Base-by-base conservation (phyloP, 2,329 filamentous ascomycete species). In the Neofusicoccum umdonicola region DNA sequence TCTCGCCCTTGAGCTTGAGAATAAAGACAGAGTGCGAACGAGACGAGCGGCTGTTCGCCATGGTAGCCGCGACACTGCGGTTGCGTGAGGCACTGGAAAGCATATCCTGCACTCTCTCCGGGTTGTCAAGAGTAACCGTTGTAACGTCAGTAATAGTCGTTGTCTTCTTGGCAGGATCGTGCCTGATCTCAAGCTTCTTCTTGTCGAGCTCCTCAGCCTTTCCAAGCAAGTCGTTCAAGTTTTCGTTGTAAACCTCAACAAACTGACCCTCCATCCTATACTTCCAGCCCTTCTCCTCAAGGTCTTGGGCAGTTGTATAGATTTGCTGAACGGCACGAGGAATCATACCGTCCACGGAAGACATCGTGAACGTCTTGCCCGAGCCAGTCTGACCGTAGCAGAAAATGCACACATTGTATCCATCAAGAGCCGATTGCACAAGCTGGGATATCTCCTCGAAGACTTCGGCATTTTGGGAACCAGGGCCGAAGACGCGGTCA, bases 321-420 rank as follows among this genome's bases (percentile, higher is more conserved):
- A 99, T 97, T 82, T 98, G 94, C 69, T 91, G 87, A 7, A 96
- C 95, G 3, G 95, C 93, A 7, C 90, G 87, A 1, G 95, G 94
- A 66, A 99, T 99, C 90, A 99, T 97, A 69, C 95, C 95, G 71
- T 97, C 92, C 1, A 82, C 79, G 2, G 91, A 95, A 9, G 91
- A 96, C 95, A 99, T 99, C 3, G 95, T 98, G 74, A 90, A 91
- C 0, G 95, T 99, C 83, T 99, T 99, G 66, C 95, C 95, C 17
- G 93, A 95, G 3, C 95, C 95, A 0, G 95, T 99, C 77, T 99
- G 95, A 48, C 95, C 95, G 74, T 99, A 99, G 74, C 93, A 97
- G 80, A 99, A 97, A 68, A 99, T 98, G 78, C 94, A 98, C 60
- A 99, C 95, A 70, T 98, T 99, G 81, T 97, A 99, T 1, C 95